Base-by-base conservation (phyloP, 2,329 filamentous ascomycete genomes). In the Akanthomyces lecanii region DNA sequence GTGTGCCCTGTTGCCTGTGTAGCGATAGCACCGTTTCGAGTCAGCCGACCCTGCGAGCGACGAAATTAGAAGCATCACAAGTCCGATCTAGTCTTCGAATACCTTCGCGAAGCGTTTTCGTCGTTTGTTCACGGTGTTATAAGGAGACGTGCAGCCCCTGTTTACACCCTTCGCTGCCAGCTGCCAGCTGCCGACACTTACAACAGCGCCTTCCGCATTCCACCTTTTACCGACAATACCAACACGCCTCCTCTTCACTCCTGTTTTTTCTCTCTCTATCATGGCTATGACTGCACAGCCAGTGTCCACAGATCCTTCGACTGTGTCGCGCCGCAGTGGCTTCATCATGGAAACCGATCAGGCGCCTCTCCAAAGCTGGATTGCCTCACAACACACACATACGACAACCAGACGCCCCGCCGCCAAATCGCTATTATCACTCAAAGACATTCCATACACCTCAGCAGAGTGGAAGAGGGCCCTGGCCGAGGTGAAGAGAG, bases 401-500 rank as follows among this genome's bases (percentile, higher is more conserved):
- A 51, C 38, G 44, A 59, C 61, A 61, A 61, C 50, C 63, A 63
- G 54, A 57, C 61, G 38, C 48, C 66, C 36, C 62, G 23, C 54
- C 63, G 36, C 69, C 71, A 4, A 64, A 67, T 21, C 53, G 6
- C 18, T 62, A 67, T 12, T 62, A 73, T 12, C 68, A 67, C 40
- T 64, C 16, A 62, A 48, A 33, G 69, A 71, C 10, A 70, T 81
- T 12, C 80, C 81, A 2, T 77, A 75, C 63, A 82, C 78, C 0
- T 64, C 75, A 1, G 68, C 72, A 4, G 82, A 85, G 53, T 87
- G 84, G 84, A 79, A 75, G 65, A 76, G 73, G 58, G 73, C 79
- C 6, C 76, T 86, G 60, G 70, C 74, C 25, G 81, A 85, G 44
- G 77, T 85, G 65, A 86, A 86, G 76, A 74, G 75, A 55, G 80